A percentile compares a stretch with the other conserved stretches of the same genome.
These are phyloP conservation scores for Blastocystis sp. DNA, from an alignment of 352 stramenopile genomes.

Conservation along the genomic window DNA sequence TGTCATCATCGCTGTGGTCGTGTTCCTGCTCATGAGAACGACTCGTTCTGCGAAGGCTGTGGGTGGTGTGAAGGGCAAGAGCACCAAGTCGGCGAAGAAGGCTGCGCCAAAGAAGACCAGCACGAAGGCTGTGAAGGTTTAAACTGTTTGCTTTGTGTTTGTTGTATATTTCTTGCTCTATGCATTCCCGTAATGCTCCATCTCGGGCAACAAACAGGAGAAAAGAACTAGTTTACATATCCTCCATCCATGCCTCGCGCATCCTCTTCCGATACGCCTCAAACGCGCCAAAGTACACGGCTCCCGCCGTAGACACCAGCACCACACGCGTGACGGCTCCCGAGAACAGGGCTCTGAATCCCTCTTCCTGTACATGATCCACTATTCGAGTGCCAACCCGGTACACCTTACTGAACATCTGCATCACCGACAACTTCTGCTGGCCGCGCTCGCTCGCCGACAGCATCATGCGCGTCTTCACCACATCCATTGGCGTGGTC, in stretches of 20 bases:
- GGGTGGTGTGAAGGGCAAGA: not conserved
- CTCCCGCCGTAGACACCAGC: constrained; percentile 39
- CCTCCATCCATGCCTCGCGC: constrained; percentile 29
- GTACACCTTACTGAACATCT: constrained; percentile 56
- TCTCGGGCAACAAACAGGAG: too few species aligned
- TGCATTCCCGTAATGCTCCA: too few species aligned
- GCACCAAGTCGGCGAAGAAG: not conserved
- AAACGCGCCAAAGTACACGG: constrained; percentile 66
- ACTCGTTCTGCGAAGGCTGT: not conserved
- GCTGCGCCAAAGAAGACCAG: not conserved
- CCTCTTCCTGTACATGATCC: constrained; percentile 33
- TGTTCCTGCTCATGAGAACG: not conserved
- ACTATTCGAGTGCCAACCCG: not conserved
- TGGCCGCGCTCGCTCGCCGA: constrained; percentile 27
- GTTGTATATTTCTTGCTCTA: too few species aligned
- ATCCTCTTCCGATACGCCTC: constrained; percentile 58
- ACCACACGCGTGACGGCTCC: constrained; percentile 64
- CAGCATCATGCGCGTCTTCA: constrained; percentile 69
- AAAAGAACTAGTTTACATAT: too few species aligned
- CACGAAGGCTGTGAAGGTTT: not conserved
- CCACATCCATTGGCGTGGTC: constrained; percentile 65
- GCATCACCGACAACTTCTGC: constrained; percentile 26
- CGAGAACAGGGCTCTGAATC: constrained; percentile 65
- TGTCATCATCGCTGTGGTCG: not conserved
- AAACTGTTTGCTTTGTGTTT: not conserved